Percentiles rank a stretch among this genome's conserved stretches.
Evolutionary conservation across 1,284 basidiomycete species (phyloP).

Genomic region (Caloboletus inedulis): DNA sequence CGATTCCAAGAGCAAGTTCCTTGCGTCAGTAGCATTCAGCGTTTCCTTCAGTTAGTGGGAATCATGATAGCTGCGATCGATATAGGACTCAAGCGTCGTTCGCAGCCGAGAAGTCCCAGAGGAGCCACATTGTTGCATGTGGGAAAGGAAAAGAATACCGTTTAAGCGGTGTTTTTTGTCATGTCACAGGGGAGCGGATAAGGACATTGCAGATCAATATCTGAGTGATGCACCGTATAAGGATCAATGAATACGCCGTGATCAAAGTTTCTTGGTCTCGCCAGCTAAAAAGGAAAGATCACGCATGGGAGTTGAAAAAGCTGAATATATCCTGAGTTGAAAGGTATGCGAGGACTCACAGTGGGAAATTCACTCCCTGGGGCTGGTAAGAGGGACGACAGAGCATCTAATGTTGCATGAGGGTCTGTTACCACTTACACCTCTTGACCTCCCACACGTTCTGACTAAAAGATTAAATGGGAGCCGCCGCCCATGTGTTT

Average conservation of each 20-base stretch:
- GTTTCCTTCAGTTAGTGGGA: not conserved
- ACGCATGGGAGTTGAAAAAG: too few species aligned
- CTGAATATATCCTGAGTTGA: too few species aligned
- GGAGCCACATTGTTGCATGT: not conserved
- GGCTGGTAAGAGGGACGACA: not conserved
- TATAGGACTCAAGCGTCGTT: not conserved
- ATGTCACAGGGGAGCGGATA: not conserved
- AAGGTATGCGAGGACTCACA: too few species aligned
- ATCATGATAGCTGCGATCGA: not conserved
- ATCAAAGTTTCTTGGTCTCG: not conserved
- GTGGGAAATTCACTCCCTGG: not conserved
- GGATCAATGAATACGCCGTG: not conserved
- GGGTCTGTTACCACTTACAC: not conserved
- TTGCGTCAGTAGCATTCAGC: not conserved
- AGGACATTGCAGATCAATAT: not conserved
- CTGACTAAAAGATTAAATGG: not conserved
- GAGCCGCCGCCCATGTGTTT: not conserved
- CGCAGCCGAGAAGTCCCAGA: not conserved
- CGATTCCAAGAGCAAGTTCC: not conserved
- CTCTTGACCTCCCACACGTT: not conserved
- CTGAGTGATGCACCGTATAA: not conserved
- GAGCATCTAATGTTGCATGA: not conserved
- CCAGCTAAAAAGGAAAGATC: too few species aligned
- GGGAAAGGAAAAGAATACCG: not conserved
- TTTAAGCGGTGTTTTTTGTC: not conserved